Evolutionary conservation across 176 grass and related monocot genomes (phyloP).

Genomic region (Bromus sterilis): DNA sequence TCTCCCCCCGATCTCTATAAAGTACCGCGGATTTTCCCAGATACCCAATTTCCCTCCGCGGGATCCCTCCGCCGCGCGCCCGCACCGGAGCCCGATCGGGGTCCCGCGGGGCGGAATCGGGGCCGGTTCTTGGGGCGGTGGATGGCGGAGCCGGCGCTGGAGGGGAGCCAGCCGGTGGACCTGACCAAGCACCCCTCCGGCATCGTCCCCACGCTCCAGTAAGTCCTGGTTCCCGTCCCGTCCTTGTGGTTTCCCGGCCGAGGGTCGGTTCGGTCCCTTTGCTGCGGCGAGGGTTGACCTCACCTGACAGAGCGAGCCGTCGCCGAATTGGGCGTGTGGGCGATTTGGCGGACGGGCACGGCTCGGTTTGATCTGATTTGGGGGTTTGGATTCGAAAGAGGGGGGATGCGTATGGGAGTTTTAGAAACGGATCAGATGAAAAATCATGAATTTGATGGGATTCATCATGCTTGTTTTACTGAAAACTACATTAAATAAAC

Average conservation of each 20-base stretch:
- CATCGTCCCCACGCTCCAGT: slow-evolving; percentile 72
- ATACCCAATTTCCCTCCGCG: too few relatives aligned
- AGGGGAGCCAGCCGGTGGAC: slow-evolving; percentile 65
- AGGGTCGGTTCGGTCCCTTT: neutral
- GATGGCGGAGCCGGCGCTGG: slow-evolving; percentile 50
- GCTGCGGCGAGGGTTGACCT: neutral
- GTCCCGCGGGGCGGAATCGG: neutral
- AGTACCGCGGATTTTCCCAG: slow-evolving; percentile 24
- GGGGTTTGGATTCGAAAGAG: neutral
- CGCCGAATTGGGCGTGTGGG: neutral
- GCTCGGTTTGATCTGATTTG: neutral
- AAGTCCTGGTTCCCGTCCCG: neutral
- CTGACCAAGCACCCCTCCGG: slow-evolving; percentile 66
- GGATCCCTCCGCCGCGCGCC: slow-evolving; percentile 10
- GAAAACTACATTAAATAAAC: neutral
- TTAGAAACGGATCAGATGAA: neutral
- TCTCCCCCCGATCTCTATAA: slow-evolving; percentile 51
- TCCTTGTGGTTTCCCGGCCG: neutral
- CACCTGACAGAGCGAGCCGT: neutral
- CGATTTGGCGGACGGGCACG: neutral
- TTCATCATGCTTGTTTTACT: too few relatives aligned
- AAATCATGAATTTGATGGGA: neutral
- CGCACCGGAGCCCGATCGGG: neutral
- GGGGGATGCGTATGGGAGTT: neutral
- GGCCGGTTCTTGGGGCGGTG: neutral